Base-by-base conservation (phyloP, 2,329 filamentous ascomycete genomes). In the Fusarium pilosicola region DNA sequence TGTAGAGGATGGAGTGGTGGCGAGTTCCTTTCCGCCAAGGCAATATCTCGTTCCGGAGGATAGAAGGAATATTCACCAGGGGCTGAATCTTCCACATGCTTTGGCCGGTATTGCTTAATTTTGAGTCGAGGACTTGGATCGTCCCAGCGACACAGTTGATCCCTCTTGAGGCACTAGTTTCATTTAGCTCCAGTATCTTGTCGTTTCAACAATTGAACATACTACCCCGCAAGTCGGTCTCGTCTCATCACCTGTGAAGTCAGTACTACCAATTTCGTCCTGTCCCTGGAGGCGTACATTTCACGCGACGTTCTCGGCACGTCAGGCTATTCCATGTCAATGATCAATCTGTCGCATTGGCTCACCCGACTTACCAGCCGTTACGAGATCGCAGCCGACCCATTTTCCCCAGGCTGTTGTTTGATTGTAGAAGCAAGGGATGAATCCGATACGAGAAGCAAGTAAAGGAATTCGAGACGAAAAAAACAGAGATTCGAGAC, bases 361-460 rank as follows among this genome's bases (percentile, higher is more conserved):
- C 34, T 52, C 28, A 39, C 15, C 26, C n/a, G 54, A 44, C 54
- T 44, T 12, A 64, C 61, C 61, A 64, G 38, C 61, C 61, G 51
- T 60, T 48, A 28, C 61, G 54, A 60, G 61, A 64, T 51, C 61
- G n/a, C 15, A 64, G 24, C 28, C 45, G 36, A 49, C 61, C 61
- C 61, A 64, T 64, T 10, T 20, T 39, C n/a, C 7, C 18, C 6
- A 13, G 7, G 36, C 7, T 24, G 11, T 39, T 11, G 1, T 26
- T 48, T 39, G 49, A 26, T 12, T 39, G 10, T 4, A 17, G 18
- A 20, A 34, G 32, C 30, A 26, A 28, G 28, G 18, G 15, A 41
- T 15, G 22, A 26, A 30, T 30, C 30, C 41, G 41, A 41, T 13
- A 22, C 38, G 38, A 41, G 38, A 20, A 46, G 32, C 38, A 39